Base-by-base conservation (phyloP, 2,329 filamentous ascomycete genomes). In the Beauveria scarabaeidicola region DNA sequence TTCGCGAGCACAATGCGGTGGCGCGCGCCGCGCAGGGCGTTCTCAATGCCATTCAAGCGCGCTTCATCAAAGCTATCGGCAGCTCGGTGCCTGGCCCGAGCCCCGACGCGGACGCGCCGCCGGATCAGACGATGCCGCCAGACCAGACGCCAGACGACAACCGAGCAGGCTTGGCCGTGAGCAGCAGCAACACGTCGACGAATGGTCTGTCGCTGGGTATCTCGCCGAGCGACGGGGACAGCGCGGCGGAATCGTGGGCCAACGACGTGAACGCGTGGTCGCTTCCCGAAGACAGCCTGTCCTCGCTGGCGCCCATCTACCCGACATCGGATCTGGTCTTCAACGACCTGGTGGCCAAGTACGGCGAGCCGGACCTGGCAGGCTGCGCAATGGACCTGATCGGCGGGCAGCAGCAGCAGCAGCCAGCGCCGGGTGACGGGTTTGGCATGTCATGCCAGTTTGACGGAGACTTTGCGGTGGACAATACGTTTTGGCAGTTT, bases 261-360 rank as follows among this genome's bases (percentile, higher is more conserved):
- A 46, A 62, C 59, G 65, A 64, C 10, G 38, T 53, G 15, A 44
- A 38, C 8, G 48, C 36, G 21, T 58, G 51, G 17, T 54, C 52
- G 41, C 46, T 44, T 23, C 64, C 62, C 15, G 55, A 52, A 21
- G 63, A 51, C 19, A 64, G 80, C 64, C 78, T 83, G 64, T 71
- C 77, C 23, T 71, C 73, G 11, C 75, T 86, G 61, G 76, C 79
- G 63, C 80, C 81, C 17, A 75, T 84, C 61, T 83, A 82, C 58
- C 79, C 82, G 0, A 82, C 80, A 61, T 77, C 78, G 21, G 82
- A 85, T 63, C 70, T 86, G 5, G 70, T 82, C 0, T 84, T 80
- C 65, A 82, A 85, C 63, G 78, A 84, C 38, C 71, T 85, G 4
- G 76, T 74, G 13, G 78, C 75, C n/a, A 71, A 69, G 3, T 69